Percentiles rank a stretch among this genome's conserved stretches.
Conservation (phyloP, 495 filamentous ascomycete genomes). For the Hypoxylon subgilvum region DNA sequence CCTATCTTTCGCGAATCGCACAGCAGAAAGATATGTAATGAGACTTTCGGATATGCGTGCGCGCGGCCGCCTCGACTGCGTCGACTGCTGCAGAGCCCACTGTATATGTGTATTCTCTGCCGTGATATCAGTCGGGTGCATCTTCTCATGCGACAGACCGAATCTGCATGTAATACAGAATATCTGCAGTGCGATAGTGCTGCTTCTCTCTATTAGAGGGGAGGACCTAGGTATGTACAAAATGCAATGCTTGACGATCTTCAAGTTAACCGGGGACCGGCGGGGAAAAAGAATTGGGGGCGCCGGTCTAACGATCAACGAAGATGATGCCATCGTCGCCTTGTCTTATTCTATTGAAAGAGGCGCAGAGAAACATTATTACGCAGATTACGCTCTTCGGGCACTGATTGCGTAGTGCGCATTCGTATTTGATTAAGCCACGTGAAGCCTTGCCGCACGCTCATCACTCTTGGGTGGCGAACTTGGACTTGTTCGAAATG, state of each 20-base stretch:
- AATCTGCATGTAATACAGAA: conserved; percentile 34
- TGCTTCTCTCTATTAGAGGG: not conserved
- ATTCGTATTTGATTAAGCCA: too few relatives aligned
- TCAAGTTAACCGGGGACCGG: not conserved
- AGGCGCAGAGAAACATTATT: too few relatives aligned
- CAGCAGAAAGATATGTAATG: not conserved
- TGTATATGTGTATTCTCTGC: conserved; percentile 20
- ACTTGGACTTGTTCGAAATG: not conserved
- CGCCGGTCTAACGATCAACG: not conserved
- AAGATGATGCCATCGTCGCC: conserved; percentile 29
- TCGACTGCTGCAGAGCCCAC: too few relatives aligned
- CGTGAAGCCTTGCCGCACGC: not conserved
- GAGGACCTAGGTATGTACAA: not conserved
- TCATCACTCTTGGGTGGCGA: not conserved
- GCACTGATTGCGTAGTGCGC: not conserved
- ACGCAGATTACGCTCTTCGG: not conserved
- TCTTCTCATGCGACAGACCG: conserved; percentile 23
- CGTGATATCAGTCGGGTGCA: conserved; percentile 28
- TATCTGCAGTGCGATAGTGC: conserved; percentile 33
- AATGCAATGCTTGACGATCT: conserved; percentile 1
- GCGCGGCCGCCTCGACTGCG: too few relatives aligned
- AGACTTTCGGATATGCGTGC: too few relatives aligned
- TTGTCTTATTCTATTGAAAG: conserved; percentile 2
- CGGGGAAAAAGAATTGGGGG: not conserved
- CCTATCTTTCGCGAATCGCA: not conserved